These are phyloP conservation scores for Ustanciosporium gigantosporum DNA, from an alignment of 1,284 basidiomycete species.

Conservation along the genomic window DNA sequence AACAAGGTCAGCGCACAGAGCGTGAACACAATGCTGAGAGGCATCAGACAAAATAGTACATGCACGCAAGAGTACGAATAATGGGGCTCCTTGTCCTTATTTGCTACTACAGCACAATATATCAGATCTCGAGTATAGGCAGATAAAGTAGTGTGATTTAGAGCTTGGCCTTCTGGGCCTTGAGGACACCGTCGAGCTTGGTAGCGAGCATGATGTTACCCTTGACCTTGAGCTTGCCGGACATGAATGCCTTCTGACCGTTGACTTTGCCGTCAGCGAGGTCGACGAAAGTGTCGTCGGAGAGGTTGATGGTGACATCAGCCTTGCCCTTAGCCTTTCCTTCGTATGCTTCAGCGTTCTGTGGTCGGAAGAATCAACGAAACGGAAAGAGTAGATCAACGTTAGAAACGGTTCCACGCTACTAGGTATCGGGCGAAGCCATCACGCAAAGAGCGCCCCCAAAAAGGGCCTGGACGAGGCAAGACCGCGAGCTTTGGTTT, in stretches of 20 bases:
- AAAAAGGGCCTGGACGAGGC: not conserved
- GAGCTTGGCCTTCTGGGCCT: constrained; percentile 56
- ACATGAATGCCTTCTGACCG: constrained; percentile 62
- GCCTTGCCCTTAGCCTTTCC: constrained; percentile 61
- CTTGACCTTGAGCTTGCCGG: constrained; percentile 59
- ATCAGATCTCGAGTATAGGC: too few species aligned
- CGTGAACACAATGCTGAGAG: too few species aligned
- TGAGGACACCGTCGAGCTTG: constrained; percentile 56
- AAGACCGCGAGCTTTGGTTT: too few species aligned
- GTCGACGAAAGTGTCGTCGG: constrained; percentile 59
- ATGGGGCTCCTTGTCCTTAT: too few species aligned
- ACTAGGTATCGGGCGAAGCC: too few species aligned
- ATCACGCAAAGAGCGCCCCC: not conserved
- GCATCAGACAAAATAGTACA: too few species aligned
- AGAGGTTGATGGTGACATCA: constrained; percentile 59
- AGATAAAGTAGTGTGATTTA: too few species aligned
- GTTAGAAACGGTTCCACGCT: too few species aligned
- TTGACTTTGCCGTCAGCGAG: constrained; percentile 61
- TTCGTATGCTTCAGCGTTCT: constrained; percentile 58
- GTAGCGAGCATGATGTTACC: constrained; percentile 60
- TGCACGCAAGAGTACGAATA: too few species aligned
- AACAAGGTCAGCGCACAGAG: too few species aligned
- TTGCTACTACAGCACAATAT: too few species aligned
- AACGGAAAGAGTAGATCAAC: not conserved
- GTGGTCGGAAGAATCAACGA: constrained; percentile 1